These are phyloP conservation scores for Candida boidinii DNA, from an alignment of 805 yeast species.

Conservation along the genomic window DNA sequence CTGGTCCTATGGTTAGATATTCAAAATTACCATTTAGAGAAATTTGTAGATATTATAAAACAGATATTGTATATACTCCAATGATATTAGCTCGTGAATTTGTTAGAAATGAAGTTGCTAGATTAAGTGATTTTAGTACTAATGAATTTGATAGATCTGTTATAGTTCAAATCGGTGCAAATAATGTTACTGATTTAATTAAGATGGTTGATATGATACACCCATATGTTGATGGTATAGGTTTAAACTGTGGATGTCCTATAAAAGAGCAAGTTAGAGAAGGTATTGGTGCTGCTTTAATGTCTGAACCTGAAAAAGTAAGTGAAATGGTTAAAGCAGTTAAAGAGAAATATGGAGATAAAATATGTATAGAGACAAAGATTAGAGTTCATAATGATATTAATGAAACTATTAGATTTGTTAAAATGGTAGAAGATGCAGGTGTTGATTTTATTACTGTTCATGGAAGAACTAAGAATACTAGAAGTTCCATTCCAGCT, in stretches of 20 bases:
- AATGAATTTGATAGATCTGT: conserved; percentile 61
- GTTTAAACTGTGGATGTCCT: conserved; percentile 96
- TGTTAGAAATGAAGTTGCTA: conserved; percentile 74
- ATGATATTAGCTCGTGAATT: conserved; percentile 96
- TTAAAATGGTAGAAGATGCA: conserved; percentile 63
- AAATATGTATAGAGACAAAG: conserved; percentile 80
- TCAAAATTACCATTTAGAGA: conserved; percentile 90
- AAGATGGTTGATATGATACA: conserved; percentile 83
- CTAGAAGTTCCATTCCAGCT: conserved; percentile 79
- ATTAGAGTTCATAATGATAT: conserved; percentile 79
- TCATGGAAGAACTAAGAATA: conserved; percentile 83
- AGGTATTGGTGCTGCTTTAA: conserved; percentile 95
- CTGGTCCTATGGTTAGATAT: conserved; percentile 97
- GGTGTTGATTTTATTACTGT: conserved; percentile 94
- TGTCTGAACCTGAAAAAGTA: conserved; percentile 74
- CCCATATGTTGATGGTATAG: conserved; percentile 89
- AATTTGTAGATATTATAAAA: conserved; percentile 59
- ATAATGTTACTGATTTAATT: conserved; percentile 71
- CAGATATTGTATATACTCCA: conserved; percentile 87
- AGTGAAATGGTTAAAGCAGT: conserved; percentile 80
- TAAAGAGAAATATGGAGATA: conserved; percentile 62
- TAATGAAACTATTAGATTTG: conserved; percentile 65
- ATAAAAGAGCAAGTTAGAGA: conserved; percentile 89
- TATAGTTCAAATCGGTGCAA: conserved; percentile 86
- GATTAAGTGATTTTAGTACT: conserved; percentile 80